Evolutionary conservation across 2,329 filamentous ascomycete genomes (phyloP).

Genomic region (Cladosporium sphaerospermum): DNA sequence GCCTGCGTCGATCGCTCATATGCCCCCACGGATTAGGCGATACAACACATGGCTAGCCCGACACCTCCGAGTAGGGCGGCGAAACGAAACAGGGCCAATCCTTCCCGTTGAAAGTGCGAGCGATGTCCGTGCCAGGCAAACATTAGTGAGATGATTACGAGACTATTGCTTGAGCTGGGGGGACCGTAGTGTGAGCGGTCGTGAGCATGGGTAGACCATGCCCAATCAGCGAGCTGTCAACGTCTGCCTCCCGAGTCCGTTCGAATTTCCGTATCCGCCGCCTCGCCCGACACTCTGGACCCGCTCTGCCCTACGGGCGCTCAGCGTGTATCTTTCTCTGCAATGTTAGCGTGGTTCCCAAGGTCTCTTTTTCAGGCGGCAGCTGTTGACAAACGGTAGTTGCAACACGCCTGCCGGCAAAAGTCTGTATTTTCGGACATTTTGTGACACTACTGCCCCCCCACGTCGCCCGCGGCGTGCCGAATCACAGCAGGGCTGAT

Average conservation of each 20-base stretch:
- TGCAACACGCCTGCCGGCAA: too few species aligned
- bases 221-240: neutral
- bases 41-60: conserved; percentile 4
- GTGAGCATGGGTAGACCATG: neutral
- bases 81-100: conserved; percentile 10
- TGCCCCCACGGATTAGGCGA: conserved; percentile 6
- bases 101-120: conserved; percentile 11
- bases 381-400: too few species aligned
- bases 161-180: too few species aligned
- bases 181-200: neutral
- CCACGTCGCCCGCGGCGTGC: too few species aligned
- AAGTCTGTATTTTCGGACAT: too few species aligned
- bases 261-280: too few species aligned
- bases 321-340: too few species aligned
- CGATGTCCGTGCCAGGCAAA: conserved; percentile 4
- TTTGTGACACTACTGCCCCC: too few species aligned
- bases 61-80: neutral
- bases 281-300: conserved; percentile 3
- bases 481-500: neutral
- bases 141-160: too few species aligned
- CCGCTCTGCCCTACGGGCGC: neutral
- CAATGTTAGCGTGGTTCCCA: too few species aligned
- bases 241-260: neutral
- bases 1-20: conserved; percentile 4
- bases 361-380: too few species aligned